These are phyloP conservation scores for Ichthyophthirius multifiliis DNA, from an alignment of 169 alveolate genomes.

Conservation along the genomic window DNA sequence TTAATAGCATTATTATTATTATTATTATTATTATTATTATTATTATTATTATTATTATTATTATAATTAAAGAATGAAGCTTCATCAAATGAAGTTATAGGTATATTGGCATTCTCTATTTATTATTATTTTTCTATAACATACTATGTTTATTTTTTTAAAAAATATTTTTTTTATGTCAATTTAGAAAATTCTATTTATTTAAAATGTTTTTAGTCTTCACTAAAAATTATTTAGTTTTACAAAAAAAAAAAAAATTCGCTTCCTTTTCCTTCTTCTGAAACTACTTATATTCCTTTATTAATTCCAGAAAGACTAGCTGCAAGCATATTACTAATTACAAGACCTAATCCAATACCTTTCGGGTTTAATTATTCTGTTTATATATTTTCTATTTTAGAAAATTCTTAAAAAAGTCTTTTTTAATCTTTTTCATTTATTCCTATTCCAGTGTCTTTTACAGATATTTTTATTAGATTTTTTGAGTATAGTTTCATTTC, in stretches of 20 bases:
- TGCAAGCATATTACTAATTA: conserved; percentile 29
- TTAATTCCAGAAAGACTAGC: background rate
- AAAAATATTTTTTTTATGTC: too few relatives aligned
- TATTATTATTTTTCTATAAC: too few relatives aligned
- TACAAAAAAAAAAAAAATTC: conserved; percentile 13
- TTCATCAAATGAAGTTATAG: too few relatives aligned
- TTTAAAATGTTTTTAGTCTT: background rate
- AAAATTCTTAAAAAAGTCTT: conserved; percentile 22
- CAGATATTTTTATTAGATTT: background rate
- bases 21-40: too few relatives aligned
- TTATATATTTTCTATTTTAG: conserved; percentile 25
- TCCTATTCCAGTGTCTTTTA: conserved; percentile 32
- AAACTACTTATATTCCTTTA: background rate
- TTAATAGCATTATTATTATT: too few relatives aligned
- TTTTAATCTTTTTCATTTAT: conserved; percentile 22
- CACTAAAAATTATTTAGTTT: background rate
- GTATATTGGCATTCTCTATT: too few relatives aligned
- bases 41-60: too few relatives aligned
- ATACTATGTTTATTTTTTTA: too few relatives aligned
- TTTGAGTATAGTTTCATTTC: background rate
- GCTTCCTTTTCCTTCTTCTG: conserved; percentile 8
- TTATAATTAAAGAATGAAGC: too few relatives aligned
- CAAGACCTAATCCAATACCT: conserved; percentile 36
- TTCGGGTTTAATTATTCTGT: conserved; percentile 15
- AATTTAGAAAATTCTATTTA: too few relatives aligned